These are phyloP conservation scores for Hanseniaspora mollemarum DNA, from an alignment of 805 yeast species.

Conservation along the genomic window DNA sequence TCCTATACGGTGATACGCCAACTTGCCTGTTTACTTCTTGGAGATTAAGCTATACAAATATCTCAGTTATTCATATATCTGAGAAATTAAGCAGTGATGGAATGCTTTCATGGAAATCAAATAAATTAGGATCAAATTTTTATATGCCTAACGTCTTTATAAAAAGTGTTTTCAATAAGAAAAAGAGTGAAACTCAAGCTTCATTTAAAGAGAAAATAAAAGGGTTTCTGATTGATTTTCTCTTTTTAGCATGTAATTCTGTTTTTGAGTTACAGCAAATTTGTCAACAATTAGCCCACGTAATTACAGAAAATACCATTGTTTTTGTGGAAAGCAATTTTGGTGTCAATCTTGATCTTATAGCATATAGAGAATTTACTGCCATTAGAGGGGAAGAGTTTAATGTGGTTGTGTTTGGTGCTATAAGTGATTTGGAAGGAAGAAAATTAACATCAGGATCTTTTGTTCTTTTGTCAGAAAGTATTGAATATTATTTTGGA, in stretches of 20 bases:
- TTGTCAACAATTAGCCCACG: slow-evolving; percentile 20
- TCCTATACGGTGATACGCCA: slow-evolving; percentile 27
- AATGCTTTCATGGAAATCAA: slow-evolving; percentile 28
- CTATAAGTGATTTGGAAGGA: slow-evolving; percentile 26
- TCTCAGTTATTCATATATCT: slow-evolving; percentile 26
- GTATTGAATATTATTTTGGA: slow-evolving; percentile 24
- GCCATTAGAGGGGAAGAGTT: slow-evolving; percentile 13
- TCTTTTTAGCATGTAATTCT: slow-evolving; percentile 25
- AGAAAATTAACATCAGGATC: slow-evolving; percentile 28
- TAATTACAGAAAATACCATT: slow-evolving; percentile 20
- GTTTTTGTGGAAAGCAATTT: slow-evolving; percentile 26
- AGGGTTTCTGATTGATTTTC: slow-evolving; percentile 20
- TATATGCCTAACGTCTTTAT: slow-evolving; percentile 28
- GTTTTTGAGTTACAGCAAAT: slow-evolving; percentile 21
- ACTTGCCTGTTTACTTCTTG: slow-evolving; percentile 28
- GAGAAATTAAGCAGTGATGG: slow-evolving; percentile 28
- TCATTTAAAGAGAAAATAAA: slow-evolving; percentile 2
- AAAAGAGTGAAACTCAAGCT: slow-evolving; percentile 17
- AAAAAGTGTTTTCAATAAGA: slow-evolving; percentile 10
- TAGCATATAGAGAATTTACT: slow-evolving; percentile 15
- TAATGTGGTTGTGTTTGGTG: slow-evolving; percentile 21
- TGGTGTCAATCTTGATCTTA: slow-evolving; percentile 26
- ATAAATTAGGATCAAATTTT: slow-evolving; percentile 27
- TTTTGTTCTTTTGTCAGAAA: slow-evolving; percentile 26
- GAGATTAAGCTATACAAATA: slow-evolving; percentile 28